These are phyloP conservation scores for Umbelopsis sp. DNA, from an alignment of 192 early-diverging fungal genomes.

Conservation along the genomic window DNA sequence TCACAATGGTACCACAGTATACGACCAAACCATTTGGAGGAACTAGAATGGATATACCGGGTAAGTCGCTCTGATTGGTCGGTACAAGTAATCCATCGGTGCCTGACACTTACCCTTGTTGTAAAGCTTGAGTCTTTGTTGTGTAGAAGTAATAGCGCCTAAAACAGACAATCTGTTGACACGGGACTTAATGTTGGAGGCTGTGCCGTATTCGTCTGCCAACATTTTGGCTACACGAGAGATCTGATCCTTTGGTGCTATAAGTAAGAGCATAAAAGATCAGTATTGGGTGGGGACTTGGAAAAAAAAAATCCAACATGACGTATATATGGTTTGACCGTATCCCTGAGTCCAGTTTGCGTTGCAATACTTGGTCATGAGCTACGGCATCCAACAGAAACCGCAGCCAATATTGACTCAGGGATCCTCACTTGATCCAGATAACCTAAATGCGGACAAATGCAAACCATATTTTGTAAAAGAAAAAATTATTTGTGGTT, in stretches of 20 bases:
- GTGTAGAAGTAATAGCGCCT: conserved; percentile 96
- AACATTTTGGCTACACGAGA: conserved; percentile 89
- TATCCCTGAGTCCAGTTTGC: too few species aligned
- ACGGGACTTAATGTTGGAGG: conserved; percentile 99
- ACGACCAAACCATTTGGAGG: conserved; percentile 97
- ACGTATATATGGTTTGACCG: not conserved
- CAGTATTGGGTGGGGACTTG: not conserved
- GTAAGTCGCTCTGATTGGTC: too few species aligned
- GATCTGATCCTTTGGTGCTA: conserved; percentile 89
- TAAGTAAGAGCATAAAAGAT: not conserved
- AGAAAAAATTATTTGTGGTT: too few species aligned
- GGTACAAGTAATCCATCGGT: too few species aligned
- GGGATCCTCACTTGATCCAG: too few species aligned
- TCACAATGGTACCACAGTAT: conserved; percentile 94
- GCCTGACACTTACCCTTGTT: conserved; percentile 53
- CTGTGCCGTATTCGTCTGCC: conserved; percentile 98
- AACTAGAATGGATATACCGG: conserved; percentile 36
- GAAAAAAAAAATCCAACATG: not conserved
- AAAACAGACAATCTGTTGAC: conserved; percentile 98
- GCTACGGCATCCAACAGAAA: too few species aligned
- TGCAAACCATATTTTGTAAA: too few species aligned
- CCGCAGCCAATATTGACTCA: not conserved
- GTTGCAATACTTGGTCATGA: too few species aligned
- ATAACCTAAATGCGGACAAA: too few species aligned
- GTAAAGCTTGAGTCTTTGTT: conserved; percentile 96